phyloP scores from a whole-genome alignment of 139 green algal genomes.

The Tetratostichococcus sp. region DNA sequence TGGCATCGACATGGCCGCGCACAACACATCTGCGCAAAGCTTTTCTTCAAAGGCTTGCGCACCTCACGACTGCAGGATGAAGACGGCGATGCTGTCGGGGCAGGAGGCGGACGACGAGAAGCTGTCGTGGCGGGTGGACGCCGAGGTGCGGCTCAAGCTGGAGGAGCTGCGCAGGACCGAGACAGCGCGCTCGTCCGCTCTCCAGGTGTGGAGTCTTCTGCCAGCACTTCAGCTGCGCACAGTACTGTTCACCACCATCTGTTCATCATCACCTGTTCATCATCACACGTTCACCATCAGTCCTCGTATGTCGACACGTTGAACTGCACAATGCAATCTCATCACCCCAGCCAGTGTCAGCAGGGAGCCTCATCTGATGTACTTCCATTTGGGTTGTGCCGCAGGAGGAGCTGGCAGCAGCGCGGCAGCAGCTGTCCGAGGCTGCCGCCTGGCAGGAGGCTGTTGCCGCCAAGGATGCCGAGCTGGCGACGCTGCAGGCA shows the following conservation, averaged over 20 bases:
- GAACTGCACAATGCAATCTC: too few species aligned
- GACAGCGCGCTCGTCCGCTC: not conserved
- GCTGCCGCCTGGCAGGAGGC: slow-evolving; percentile 29
- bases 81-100: slow-evolving; percentile 49
- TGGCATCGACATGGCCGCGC: too few species aligned
- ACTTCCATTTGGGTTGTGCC: too few species aligned
- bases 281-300: too few species aligned
- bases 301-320: too few species aligned
- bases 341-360: too few species aligned
- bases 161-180: slow-evolving; percentile 2
- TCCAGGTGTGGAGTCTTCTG: slow-evolving; percentile 13
- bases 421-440: slow-evolving; percentile 7
- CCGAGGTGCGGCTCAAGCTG: slow-evolving; percentile 15
- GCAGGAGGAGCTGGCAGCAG: not conserved
- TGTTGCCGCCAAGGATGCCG: slow-evolving; percentile 32
- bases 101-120: slow-evolving; percentile 38
- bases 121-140: slow-evolving; percentile 38
- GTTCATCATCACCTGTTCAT: too few species aligned
- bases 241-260: too few species aligned
- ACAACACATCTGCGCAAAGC: too few species aligned
- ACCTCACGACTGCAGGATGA: slow-evolving; percentile 44
- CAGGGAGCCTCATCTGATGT: too few species aligned
- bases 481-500: slow-evolving; percentile 47
- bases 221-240: slow-evolving; percentile 7
- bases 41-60: too few species aligned